Base-by-base conservation (phyloP, 495 filamentous ascomycete species). In the Penicillium angulare region DNA sequence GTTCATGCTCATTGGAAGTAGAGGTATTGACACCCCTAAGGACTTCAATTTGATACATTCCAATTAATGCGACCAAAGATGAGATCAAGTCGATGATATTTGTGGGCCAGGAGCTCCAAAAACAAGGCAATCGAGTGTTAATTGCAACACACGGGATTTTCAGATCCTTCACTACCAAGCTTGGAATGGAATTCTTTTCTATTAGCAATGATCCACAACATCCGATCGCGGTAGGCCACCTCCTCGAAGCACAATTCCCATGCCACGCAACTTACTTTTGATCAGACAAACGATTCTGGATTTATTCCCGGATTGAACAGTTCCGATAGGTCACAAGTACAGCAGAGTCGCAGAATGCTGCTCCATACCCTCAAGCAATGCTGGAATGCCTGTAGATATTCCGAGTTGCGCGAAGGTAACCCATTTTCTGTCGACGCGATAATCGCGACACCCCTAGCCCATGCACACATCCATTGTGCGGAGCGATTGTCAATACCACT, bases 131-230 rank as follows among this genome's bases (percentile, higher is more conserved):
- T 40, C 38, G 51, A 20, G 39, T 49, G 10, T 27, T 44, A 36
- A 41, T 54, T 23, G 51, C 39, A 0, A 35, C 51, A 15, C 51
- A 49, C 23, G 18, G 24, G 7, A 35, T 42, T 7, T 54, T 47
- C 27, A 26, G 44, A 44, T 12, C 7, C 2, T 7, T 36, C 1
- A 31, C 47, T 2, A 24, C 10, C 9, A 45, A 23, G n/a, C 13
- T 21, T n/a, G 51, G 51, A n/a, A 26, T 54, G 23, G 51, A 54
- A 7, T 54, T 54, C 21, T 54, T 54, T 22, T 33, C 51, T 7
- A 22, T 48, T 15, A 54, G 51, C 23, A 40, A 18, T 21, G 51
- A 54, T 24, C 38, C 36, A 7, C 22, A 38, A 3, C 44, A 54
- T 27, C 45, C 51, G 5, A 54, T 54, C n/a, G 45, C 41, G 5